phyloP scores from a whole-genome alignment of 1,284 basidiomycete species.

The Pseudozyma sp. region DNA sequence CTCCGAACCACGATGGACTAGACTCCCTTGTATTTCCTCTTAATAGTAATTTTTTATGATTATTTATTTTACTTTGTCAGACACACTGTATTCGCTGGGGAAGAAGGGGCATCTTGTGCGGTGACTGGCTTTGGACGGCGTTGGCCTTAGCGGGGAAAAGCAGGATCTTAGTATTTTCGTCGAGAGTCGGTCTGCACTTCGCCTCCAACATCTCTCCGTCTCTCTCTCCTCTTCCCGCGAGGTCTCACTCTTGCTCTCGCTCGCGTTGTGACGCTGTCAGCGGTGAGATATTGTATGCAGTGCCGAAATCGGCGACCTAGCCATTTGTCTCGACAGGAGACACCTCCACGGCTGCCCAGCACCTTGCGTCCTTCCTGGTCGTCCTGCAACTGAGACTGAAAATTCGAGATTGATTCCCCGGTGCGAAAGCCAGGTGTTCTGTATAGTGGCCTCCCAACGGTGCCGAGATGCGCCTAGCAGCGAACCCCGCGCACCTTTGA shows the following conservation, averaged over 20 bases:
- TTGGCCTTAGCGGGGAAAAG: constrained; percentile 40
- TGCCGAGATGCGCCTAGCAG: constrained; percentile 39
- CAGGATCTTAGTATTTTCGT: not conserved
- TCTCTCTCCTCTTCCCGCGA: not conserved
- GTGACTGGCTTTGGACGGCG: constrained; percentile 12
- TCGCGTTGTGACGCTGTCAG: too few relatives aligned
- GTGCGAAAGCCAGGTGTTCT: not conserved
- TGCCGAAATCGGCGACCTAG: constrained; percentile 7
- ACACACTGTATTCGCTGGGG: not conserved
- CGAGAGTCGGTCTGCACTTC: too few relatives aligned
- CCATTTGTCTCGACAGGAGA: too few relatives aligned
- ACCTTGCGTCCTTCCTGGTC: not conserved
- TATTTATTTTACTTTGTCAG: constrained; percentile 6
- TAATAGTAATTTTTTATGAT: not conserved
- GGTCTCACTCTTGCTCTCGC: not conserved
- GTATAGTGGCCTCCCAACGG: constrained; percentile 7
- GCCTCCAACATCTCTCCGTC: not conserved
- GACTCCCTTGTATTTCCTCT: not conserved
- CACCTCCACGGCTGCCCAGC: too few relatives aligned
- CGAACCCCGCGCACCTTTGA: not conserved
- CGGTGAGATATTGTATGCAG: too few relatives aligned
- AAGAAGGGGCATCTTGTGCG: not conserved
- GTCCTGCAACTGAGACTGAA: not conserved
- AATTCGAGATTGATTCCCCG: constrained; percentile 26
- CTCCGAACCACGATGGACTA: too few relatives aligned